Conservation (phyloP, 2,329 filamentous ascomycete species). For the Gnomoniopsis sp. region DNA sequence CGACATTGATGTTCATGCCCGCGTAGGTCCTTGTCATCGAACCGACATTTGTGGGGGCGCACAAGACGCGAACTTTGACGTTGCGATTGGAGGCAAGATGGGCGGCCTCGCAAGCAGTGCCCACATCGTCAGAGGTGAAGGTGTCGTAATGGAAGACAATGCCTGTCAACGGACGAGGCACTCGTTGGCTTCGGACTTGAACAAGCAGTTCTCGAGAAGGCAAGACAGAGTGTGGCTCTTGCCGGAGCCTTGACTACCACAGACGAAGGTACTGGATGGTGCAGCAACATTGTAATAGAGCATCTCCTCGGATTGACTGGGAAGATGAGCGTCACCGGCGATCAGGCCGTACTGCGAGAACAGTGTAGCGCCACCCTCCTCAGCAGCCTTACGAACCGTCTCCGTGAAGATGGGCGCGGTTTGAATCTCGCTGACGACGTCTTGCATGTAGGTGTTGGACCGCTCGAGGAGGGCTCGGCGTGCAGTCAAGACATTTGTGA, state of each 20-base stretch:
- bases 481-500: neutral
- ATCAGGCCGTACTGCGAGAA: constrained; percentile 31
- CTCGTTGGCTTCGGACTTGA: constrained; percentile 39
- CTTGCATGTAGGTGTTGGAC: constrained; percentile 4
- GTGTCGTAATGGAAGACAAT: constrained; percentile 65
- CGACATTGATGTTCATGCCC: constrained; percentile 41
- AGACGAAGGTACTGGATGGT: constrained; percentile 61
- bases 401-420: constrained; percentile 30
- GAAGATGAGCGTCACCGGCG: constrained; percentile 21
- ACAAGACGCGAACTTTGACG: constrained; percentile 50
- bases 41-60: constrained; percentile 48
- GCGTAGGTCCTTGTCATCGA: constrained; percentile 40
- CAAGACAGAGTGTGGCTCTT: constrained; percentile 61
- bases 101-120: constrained; percentile 57
- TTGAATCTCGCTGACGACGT: constrained; percentile 27
- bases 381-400: constrained; percentile 19
- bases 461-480: neutral
- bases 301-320: constrained; percentile 25
- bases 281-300: constrained; percentile 44
- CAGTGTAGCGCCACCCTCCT: neutral
- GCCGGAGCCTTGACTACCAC: constrained; percentile 61
- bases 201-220: constrained; percentile 54
- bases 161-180: constrained; percentile 52
- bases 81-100: constrained; percentile 43
- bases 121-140: constrained; percentile 44